Evolutionary conservation across 2,329 filamentous ascomycete genomes (phyloP).

Genomic region (Hymenoscyphus infarciens): DNA sequence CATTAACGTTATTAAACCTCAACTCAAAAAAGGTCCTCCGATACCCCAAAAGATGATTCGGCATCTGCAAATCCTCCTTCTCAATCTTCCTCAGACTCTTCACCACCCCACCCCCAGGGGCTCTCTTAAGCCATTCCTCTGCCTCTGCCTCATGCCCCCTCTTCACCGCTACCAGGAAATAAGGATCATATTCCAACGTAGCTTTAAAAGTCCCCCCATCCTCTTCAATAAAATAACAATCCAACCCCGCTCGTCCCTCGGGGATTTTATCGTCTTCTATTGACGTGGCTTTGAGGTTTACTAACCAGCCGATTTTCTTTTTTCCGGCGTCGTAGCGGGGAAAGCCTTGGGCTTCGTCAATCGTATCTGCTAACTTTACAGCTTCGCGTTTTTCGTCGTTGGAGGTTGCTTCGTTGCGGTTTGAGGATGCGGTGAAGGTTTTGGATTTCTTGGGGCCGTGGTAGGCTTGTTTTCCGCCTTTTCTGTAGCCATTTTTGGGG

Average conservation of each 20-base stretch:
- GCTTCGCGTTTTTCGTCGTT: slow-evolving; percentile 91
- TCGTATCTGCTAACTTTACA: slow-evolving; percentile 74
- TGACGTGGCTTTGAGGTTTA: slow-evolving; percentile 88
- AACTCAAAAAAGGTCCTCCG: slow-evolving; percentile 83
- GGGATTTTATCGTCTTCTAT: slow-evolving; percentile 80
- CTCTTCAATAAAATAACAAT: slow-evolving; percentile 95
- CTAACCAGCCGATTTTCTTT: slow-evolving; percentile 81
- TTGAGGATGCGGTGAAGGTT: slow-evolving; percentile 70
- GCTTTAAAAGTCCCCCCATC: slow-evolving; percentile 87
- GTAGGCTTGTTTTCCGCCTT: slow-evolving; percentile 62
- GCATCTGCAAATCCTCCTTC: slow-evolving; percentile 92
- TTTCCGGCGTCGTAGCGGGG: slow-evolving; percentile 85
- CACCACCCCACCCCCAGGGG: slow-evolving; percentile 75
- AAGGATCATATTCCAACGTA: slow-evolving; percentile 92
- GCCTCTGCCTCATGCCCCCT: slow-evolving; percentile 87
- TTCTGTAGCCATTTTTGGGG: slow-evolving; percentile 65
- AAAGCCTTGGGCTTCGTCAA: slow-evolving; percentile 96
- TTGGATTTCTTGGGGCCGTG: slow-evolving; percentile 67
- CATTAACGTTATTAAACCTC: slow-evolving; percentile 79
- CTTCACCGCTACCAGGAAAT: slow-evolving; percentile 89
- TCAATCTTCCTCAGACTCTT: slow-evolving; percentile 75
- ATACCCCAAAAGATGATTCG: slow-evolving; percentile 92
- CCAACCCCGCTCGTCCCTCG: slow-evolving; percentile 82
- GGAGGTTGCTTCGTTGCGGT: slow-evolving; percentile 79
- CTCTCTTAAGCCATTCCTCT: slow-evolving; percentile 86